These are phyloP conservation scores for Porphyrellus cyaneotinctus DNA, from an alignment of 768 basidiomycete species.

Conservation along the genomic window DNA sequence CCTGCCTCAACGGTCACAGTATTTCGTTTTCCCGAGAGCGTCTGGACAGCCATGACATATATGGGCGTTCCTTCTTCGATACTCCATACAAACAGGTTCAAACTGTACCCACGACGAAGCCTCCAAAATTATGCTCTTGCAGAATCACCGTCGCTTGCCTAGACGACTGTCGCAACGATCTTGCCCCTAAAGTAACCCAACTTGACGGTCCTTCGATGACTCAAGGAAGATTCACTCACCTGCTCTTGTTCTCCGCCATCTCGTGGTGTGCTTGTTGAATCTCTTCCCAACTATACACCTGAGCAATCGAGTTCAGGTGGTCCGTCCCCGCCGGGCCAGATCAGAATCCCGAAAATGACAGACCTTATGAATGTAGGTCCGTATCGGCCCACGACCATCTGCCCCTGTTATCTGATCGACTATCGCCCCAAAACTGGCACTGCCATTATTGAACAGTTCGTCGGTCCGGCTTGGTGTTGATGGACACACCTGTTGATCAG, in stretches of 20 bases:
- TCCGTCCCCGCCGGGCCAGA: constrained; percentile 14
- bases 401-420: constrained; percentile 56
- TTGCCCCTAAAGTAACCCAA: constrained; percentile 26
- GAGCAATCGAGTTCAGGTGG: not conserved
- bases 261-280: constrained; percentile 78
- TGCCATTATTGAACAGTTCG: not conserved
- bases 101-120: constrained; percentile 3
- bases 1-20: not conserved
- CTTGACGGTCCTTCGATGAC: not conserved
- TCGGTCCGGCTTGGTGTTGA: not conserved
- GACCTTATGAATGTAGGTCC: constrained; percentile 77
- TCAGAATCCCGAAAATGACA: constrained; percentile 11
- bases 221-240: constrained; percentile 23
- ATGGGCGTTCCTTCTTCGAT: not conserved
- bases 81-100: constrained; percentile 6
- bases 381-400: constrained; percentile 56
- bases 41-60: not conserved
- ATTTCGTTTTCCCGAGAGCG: not conserved
- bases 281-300: constrained; percentile 79
- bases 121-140: not conserved
- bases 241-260: constrained; percentile 74
- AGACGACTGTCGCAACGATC: constrained; percentile 28
- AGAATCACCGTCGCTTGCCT: constrained; percentile 13
- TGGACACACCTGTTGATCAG: constrained; percentile 53
- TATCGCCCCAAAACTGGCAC: constrained; percentile 51